These are phyloP conservation scores for Isabelozyma heimii DNA, from an alignment of 805 yeast genomes.

Conservation along the genomic window DNA sequence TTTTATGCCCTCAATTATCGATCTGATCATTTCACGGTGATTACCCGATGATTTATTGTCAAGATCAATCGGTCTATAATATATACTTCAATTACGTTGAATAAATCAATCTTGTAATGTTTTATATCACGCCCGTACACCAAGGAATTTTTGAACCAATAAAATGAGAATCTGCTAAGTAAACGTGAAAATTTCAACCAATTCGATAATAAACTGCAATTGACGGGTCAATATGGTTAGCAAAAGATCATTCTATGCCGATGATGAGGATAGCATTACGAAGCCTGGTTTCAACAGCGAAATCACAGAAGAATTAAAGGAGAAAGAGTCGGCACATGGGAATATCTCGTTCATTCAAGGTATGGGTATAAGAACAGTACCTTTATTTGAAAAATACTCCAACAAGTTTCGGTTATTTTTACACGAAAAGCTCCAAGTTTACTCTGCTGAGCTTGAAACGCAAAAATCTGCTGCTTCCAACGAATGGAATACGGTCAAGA, in stretches of 20 bases:
- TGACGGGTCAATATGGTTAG: conserved; percentile 7
- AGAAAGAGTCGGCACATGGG: conserved; percentile 38
- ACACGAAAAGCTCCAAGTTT: conserved; percentile 33
- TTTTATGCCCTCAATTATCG: not conserved
- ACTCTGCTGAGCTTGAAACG: conserved; percentile 44
- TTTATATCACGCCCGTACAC: not conserved
- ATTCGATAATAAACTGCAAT: not conserved
- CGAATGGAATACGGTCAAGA: conserved; percentile 32
- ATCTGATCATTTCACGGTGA: not conserved
- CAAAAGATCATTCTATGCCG: conserved; percentile 49
- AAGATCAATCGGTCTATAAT: not conserved
- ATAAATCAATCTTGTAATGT: no score
- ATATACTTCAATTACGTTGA: not conserved
- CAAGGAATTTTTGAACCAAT: not conserved
- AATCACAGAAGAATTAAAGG: conserved; percentile 34
- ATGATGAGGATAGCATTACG: conserved; percentile 46
- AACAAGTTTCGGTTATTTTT: conserved; percentile 37
- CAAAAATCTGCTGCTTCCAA: conserved; percentile 46
- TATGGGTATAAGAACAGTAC: conserved; percentile 51
- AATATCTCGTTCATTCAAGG: conserved; percentile 46
- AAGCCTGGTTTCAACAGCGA: conserved; percentile 47
- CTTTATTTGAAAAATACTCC: conserved; percentile 43
- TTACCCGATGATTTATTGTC: not conserved
- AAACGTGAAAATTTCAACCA: not conserved
- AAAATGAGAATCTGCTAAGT: not conserved